phyloP scores from a whole-genome alignment of 2,329 filamentous ascomycete species.

The Colletotrichum simmondsii region DNA sequence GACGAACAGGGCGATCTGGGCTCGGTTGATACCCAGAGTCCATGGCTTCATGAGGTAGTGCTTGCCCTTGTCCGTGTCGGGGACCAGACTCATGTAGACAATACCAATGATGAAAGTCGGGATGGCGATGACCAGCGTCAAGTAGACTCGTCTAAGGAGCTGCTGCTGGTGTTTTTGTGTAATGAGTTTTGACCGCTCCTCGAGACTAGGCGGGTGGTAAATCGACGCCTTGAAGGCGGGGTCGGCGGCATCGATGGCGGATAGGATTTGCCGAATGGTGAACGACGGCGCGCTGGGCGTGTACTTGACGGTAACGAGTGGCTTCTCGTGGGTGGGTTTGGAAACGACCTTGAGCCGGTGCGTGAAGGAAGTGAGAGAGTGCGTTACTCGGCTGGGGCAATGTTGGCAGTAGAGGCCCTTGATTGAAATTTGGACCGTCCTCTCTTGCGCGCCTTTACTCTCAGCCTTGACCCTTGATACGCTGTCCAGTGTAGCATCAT shows the following conservation, averaged over 20 bases:
- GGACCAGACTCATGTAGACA: slow-evolving; percentile 87
- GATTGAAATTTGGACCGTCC: slow-evolving; percentile 73
- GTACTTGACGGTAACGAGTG: slow-evolving; percentile 79
- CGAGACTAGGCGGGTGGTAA: slow-evolving; percentile 83
- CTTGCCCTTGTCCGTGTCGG: slow-evolving; percentile 65
- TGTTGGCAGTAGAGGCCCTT: slow-evolving; percentile 81
- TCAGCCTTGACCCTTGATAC: slow-evolving; percentile 46
- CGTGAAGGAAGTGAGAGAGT: slow-evolving; percentile 64
- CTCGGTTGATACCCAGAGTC: slow-evolving; percentile 77
- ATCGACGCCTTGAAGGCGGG: slow-evolving; percentile 74
- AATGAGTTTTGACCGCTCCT: slow-evolving; percentile 82
- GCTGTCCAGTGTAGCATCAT: slow-evolving; percentile 65
- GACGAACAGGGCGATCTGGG: slow-evolving; percentile 83
- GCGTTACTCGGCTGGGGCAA: slow-evolving; percentile 70
- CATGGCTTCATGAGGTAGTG: slow-evolving; percentile 77
- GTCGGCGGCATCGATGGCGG: slow-evolving; percentile 74
- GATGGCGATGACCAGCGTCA: slow-evolving; percentile 77
- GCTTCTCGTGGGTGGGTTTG: slow-evolving; percentile 67
- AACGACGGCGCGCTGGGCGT: slow-evolving; percentile 73
- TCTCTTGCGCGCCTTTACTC: slow-evolving; percentile 43
- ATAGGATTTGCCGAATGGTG: slow-evolving; percentile 80
- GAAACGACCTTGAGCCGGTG: slow-evolving; percentile 63
- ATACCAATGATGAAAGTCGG: slow-evolving; percentile 90
- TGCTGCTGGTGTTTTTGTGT: slow-evolving; percentile 75
- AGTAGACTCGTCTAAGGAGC: slow-evolving; percentile 75